phyloP scores from a whole-genome alignment of 352 stramenopile species.

The Thalassiosira mediterranea region DNA sequence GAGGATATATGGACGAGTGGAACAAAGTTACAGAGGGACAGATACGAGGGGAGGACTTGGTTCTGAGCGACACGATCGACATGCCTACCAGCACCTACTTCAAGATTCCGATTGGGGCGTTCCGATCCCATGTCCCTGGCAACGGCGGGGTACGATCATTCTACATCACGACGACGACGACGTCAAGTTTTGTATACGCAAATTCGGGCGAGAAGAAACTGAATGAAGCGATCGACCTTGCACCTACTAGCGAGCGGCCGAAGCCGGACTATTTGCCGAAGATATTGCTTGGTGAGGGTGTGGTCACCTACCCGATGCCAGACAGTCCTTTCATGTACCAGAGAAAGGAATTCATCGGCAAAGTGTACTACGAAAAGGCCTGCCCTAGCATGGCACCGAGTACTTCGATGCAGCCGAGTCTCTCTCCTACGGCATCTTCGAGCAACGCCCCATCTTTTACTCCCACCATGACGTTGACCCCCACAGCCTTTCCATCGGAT shows the following conservation, averaged over 20 bases:
- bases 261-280: slow-evolving; percentile 1
- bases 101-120: slow-evolving; percentile 27
- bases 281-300: slow-evolving; percentile 34
- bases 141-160: slow-evolving; percentile 39
- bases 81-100: neutral
- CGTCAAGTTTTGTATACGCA: neutral
- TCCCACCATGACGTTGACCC: slow-evolving; percentile 7
- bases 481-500: neutral
- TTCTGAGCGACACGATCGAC: neutral
- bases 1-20: slow-evolving; percentile 18
- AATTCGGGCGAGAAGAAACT: slow-evolving; percentile 5
- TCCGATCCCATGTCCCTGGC: slow-evolving; percentile 3
- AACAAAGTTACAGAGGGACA: slow-evolving; percentile 4
- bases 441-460: slow-evolving; percentile 1
- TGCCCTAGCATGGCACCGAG: slow-evolving; percentile 28
- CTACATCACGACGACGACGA: slow-evolving; percentile 22
- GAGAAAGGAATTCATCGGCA: slow-evolving; percentile 23
- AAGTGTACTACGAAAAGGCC: slow-evolving; percentile 29
- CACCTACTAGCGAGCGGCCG: too few species aligned
- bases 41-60: slow-evolving; percentile 11
- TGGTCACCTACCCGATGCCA: slow-evolving; percentile 10
- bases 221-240: neutral
- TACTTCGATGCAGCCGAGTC: slow-evolving; percentile 15
- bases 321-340: slow-evolving; percentile 2
- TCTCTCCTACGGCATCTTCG: neutral